Base-by-base conservation (phyloP, 2,329 filamentous ascomycete species). In the Nigrospora osmanthi region DNA sequence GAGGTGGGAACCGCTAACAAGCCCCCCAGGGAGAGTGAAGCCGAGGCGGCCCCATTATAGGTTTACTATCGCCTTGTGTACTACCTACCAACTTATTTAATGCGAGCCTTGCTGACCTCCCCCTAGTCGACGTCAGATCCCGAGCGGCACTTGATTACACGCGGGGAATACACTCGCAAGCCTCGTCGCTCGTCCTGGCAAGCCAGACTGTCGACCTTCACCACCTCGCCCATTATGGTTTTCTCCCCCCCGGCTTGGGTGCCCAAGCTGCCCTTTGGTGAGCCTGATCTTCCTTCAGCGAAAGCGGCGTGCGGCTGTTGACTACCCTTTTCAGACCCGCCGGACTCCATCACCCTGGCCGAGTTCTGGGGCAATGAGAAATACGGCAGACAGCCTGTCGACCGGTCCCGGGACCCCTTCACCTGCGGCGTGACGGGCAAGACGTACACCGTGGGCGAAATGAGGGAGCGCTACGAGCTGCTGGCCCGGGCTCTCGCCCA, bases 311-410 rank as follows among this genome's bases (percentile, higher is more conserved):
- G 23, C 23, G 23, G 23, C 10, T 28, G 23, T 10, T 28, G 23
- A 28, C 7, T 39, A 2, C 37, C 37, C 37, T 9, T 2, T 9
- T 6, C 43, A 62, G 60, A 62, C 23, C 60, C 60, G 2, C 84
- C 84, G 2, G 83, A 87, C 57, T 76, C 77, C 16, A 73, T 88
- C 44, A 71, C 85, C 0, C 72, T 89, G 46, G 71, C 73, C 55
- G 78, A 87, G 41, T 89, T 89, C 62, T 81, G 88, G 66, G 73
- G 85, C 40, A 73, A 81, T 52, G 83, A 88, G 56, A 66, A 71
- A 47, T 76, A 86, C 62, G 84, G 84, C 37, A 75, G 85, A 46
- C 65, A 71, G 47, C 72, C 83, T 6, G 65, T 83, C 3, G 69
- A 70, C 15, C 68, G 73, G 49, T 84, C 85, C 6, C 69, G 69